These are phyloP conservation scores for Pistacia integerrima DNA, from an alignment of 345 rosid species.

Conservation along the genomic window DNA sequence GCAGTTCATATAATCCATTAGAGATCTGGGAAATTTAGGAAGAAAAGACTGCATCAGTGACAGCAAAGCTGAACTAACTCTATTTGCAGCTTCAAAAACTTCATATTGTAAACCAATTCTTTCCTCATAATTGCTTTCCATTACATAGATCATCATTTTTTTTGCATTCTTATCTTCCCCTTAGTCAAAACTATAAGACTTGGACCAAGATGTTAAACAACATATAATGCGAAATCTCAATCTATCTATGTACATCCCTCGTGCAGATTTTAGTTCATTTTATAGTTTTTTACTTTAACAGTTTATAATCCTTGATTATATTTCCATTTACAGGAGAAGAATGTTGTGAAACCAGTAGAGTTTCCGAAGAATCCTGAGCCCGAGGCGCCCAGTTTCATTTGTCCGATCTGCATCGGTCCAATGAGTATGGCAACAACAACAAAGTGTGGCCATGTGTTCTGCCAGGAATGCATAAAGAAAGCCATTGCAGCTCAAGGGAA, in stretches of 20 bases:
- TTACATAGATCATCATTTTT: no score
- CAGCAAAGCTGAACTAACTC: no score
- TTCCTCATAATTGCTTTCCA: not conserved
- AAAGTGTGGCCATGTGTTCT: constrained; percentile 39
- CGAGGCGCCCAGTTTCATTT: constrained; percentile 14
- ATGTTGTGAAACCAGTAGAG: not conserved
- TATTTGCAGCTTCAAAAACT: not conserved
- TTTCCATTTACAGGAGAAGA: not conserved
- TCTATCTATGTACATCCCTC: not conserved
- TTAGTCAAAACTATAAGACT: no score
- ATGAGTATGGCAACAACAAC: constrained; percentile 30
- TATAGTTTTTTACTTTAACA: not conserved
- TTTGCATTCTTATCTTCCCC: no score
- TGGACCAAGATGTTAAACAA: no score
- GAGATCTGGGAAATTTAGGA: not conserved
- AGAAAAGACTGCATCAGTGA: not conserved
- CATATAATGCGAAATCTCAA: no score
- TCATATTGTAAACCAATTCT: not conserved
- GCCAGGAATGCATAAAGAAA: constrained; percentile 28
- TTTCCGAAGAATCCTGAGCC: not conserved
- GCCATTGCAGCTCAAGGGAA: constrained; percentile 24
- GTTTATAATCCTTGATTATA: not conserved
- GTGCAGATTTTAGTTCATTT: not conserved
- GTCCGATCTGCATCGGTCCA: constrained; percentile 32
- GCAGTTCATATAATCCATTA: not conserved